Conservation (phyloP, 371 early-diverging fungal species). For the Rhizopus sp. region DNA sequence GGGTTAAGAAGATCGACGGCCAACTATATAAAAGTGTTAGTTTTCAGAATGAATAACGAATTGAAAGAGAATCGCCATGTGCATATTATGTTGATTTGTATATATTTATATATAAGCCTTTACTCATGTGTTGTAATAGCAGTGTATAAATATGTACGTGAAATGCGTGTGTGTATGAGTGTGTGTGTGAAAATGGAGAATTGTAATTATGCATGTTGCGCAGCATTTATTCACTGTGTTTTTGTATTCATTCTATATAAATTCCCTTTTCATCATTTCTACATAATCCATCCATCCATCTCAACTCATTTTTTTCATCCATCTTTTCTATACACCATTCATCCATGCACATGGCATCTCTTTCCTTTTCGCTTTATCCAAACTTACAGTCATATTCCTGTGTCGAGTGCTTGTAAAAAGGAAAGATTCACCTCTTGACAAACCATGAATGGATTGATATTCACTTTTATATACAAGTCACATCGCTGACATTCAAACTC, state of each 20-base stretch:
- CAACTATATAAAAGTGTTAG: constrained; percentile 64
- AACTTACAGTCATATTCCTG: constrained; percentile 6
- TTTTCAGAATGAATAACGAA: not conserved
- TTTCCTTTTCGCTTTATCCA: not conserved
- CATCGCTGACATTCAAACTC: not conserved
- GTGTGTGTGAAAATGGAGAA: too few species aligned
- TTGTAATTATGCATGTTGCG: not conserved
- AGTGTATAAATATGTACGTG: too few species aligned
- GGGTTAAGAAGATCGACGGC: constrained; percentile 99
- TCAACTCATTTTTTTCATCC: not conserved
- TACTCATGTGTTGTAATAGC: too few species aligned
- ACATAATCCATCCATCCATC: constrained; percentile 3
- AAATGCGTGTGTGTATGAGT: too few species aligned
- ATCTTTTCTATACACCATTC: not conserved
- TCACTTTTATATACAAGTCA: not conserved
- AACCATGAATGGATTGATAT: not conserved
- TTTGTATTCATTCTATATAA: constrained; percentile 1
- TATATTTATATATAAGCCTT: constrained; percentile 1
- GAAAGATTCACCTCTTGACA: not conserved
- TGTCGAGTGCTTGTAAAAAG: not conserved
- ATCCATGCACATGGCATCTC: not conserved
- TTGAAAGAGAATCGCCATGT: not conserved
- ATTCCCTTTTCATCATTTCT: not conserved
- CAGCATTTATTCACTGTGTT: not conserved
- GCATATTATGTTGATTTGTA: not conserved